Evolutionary conservation across 2,329 filamentous ascomycete species (phyloP).

Genomic region (Alternaria metachromatica): DNA sequence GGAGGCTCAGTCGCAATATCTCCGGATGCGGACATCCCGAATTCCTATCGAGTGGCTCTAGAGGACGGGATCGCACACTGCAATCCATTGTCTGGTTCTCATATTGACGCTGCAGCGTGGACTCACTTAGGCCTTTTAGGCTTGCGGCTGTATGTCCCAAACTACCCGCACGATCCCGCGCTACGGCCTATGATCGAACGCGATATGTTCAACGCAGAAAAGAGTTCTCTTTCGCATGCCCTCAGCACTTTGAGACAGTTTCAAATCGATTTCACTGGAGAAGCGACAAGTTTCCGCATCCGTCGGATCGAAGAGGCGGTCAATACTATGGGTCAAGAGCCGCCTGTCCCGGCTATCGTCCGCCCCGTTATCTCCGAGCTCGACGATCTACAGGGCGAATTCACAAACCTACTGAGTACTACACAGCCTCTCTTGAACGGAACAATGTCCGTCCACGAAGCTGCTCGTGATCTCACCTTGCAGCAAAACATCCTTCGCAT

Average conservation of each 20-base stretch:
- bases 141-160: conserved; percentile 82
- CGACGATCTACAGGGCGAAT: conserved; percentile 78
- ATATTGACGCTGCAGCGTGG: conserved; percentile 64
- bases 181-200: conserved; percentile 68
- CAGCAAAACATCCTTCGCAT: conserved; percentile 71
- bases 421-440: conserved; percentile 38
- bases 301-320: conserved; percentile 69
- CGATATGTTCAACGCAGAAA: conserved; percentile 63
- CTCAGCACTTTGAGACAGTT: conserved; percentile 69
- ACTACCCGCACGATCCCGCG: conserved; percentile 84
- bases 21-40: conserved; percentile 14
- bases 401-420: conserved; percentile 70
- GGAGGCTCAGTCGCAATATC: conserved; percentile 13
- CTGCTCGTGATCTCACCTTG: conserved; percentile 45
- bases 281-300: conserved; percentile 70
- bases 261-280: conserved; percentile 71
- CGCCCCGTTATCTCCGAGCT: conserved; percentile 74
- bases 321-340: conserved; percentile 68
- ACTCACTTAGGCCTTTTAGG: conserved; percentile 76
- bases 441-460: conserved; percentile 30
- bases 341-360: conserved; percentile 71
- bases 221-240: conserved; percentile 61
- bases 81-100: not conserved
- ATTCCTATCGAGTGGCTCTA: conserved; percentile 45
- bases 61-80: conserved; percentile 22